These are phyloP conservation scores for Cladosporium colombiae DNA, from an alignment of 2,329 filamentous ascomycete species.

Conservation along the genomic window DNA sequence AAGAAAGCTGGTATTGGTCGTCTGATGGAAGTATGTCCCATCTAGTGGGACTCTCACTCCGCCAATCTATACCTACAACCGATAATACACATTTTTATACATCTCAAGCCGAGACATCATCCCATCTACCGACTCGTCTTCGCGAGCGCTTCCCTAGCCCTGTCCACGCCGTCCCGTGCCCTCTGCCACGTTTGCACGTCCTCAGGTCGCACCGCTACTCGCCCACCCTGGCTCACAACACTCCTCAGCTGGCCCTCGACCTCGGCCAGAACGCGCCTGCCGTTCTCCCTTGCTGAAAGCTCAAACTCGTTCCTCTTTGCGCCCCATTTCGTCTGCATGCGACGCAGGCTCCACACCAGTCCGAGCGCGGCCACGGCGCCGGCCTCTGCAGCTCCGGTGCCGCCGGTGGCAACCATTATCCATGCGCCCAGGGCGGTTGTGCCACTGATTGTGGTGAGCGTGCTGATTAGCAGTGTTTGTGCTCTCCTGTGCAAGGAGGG, in stretches of 20 bases:
- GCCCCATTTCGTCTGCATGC: constrained; percentile 62
- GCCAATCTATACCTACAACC: neutral
- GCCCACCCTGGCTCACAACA: constrained; percentile 49
- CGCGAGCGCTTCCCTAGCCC: constrained; percentile 50
- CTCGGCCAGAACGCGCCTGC: constrained; percentile 54
- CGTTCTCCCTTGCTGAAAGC: constrained; percentile 57
- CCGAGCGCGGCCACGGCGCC: constrained; percentile 61
- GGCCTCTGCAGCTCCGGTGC: constrained; percentile 57
- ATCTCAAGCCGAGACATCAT: neutral
- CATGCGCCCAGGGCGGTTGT: constrained; percentile 56
- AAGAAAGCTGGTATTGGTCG: neutral
- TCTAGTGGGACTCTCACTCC: neutral
- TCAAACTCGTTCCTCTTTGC: constrained; percentile 54
- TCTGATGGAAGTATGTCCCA: neutral
- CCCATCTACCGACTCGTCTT: constrained; percentile 23
- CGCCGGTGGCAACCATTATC: constrained; percentile 55
- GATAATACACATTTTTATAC: neutral
- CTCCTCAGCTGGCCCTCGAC: constrained; percentile 54
- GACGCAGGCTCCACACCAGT: constrained; percentile 57
- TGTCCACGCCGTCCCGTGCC: constrained; percentile 47
- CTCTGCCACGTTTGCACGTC: constrained; percentile 43
- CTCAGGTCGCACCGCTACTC: constrained; percentile 37
- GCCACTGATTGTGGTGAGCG: constrained; percentile 67
- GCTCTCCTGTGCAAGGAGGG: constrained; percentile 48
- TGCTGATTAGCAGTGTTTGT: constrained; percentile 64